Base-by-base conservation (phyloP, 257 asterid genomes). In the Fraxinus pennsylvanica region DNA sequence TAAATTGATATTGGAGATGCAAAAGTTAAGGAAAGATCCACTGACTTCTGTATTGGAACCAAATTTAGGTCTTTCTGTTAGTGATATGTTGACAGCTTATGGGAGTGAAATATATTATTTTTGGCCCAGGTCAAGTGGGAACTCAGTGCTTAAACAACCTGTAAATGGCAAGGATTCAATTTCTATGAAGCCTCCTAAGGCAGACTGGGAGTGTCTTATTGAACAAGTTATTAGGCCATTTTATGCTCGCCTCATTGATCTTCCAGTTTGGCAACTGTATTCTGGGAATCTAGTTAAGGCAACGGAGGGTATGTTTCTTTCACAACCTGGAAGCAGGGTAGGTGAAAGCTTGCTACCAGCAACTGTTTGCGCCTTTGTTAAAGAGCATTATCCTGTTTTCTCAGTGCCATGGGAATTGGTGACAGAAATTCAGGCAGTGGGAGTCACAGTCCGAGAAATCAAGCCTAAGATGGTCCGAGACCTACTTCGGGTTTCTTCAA, bases 371-470 rank as follows among this genome's bases (percentile, higher is more conserved):
- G 95, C 92, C 72, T 94, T 94, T 77, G 97, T 94, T 80, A 94
- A 91, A 87, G 98, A 94, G 83, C 98, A 88, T 83, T 94, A 94
- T 91, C 98, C 98, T 69, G 98, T 94, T 76, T 92, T 94, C 80
- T 91, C 97, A 68, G 97, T 94, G 76, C 98, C 98, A 14, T 94
- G 98, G 98, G 98, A 94, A 76, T 82, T 94, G 82, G 96, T 94
- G 81, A 89, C 89, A 66, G 98, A 94, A 85, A 91, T 92, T 79
- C 96, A 85, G 85, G 97, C 97, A 25, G 88, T 92, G 71, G 97
- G 97, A 12, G 81, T 90, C 74, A 78, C 93, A 21, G 91, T 92
- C 32, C 87, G 90, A 85, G 97, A 94, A 87, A 92, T 94, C 84
- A 92, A 91, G 80, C 97, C 98, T 65, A 92, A 88, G 89, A 94